Percentiles rank a stretch among this genome's conserved stretches.
phyloP scores from a whole-genome alignment of 345 rosid genomes.

The Euphorbia lathyris region DNA sequence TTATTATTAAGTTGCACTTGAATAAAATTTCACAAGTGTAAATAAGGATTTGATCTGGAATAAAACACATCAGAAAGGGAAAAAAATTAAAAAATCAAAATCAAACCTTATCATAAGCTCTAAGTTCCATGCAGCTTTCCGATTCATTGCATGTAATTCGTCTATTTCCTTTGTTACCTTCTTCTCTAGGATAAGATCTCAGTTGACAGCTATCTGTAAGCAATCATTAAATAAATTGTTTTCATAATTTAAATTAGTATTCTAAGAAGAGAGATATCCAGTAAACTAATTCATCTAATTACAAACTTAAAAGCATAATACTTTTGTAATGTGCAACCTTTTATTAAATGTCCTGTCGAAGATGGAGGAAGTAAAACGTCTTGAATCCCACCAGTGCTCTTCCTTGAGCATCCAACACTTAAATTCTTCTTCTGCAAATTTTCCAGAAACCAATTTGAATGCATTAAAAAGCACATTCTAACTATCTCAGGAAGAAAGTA shows the following conservation, averaged over 20 bases:
- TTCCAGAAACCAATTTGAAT: conserved; percentile 5
- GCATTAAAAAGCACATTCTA: conserved; percentile 14
- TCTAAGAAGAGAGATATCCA: background rate
- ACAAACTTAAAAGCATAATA: conserved; percentile 14
- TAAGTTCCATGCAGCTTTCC: conserved; percentile 20
- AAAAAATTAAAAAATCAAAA: too few species aligned
- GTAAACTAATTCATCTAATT: background rate
- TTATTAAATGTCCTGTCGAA: conserved; percentile 22
- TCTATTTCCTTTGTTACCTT: conserved; percentile 20
- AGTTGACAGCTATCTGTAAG: conserved; percentile 34
- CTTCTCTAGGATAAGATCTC: conserved; percentile 27
- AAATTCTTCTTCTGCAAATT: conserved; percentile 43
- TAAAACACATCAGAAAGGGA: background rate
- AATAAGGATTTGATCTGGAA: background rate
- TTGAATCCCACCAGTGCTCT: conserved; percentile 22
- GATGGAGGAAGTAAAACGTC: conserved; percentile 29
- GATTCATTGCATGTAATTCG: conserved; percentile 17
- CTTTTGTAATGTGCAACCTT: conserved; percentile 30
- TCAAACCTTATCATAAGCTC: conserved; percentile 41
- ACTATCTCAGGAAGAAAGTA: background rate
- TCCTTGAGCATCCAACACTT: conserved; percentile 23
- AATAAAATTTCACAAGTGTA: background rate
- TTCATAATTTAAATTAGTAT: conserved; percentile 9
- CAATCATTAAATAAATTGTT: conserved; percentile 11
- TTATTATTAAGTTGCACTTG: background rate